Conservation (phyloP, 2,329 filamentous ascomycete genomes). For the Thelonectria discophora region DNA sequence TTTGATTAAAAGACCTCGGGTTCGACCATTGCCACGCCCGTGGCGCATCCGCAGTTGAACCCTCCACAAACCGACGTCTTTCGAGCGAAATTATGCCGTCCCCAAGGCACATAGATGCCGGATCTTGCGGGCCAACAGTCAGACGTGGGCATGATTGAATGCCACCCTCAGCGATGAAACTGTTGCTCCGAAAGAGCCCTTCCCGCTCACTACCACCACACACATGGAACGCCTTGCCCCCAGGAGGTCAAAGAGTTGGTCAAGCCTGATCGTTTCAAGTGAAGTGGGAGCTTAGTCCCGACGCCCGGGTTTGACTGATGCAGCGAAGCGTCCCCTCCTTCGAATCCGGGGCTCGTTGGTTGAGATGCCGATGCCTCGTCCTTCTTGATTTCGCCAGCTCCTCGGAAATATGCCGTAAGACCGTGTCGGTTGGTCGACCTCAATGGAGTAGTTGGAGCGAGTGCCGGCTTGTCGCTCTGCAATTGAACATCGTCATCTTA, state of each 20-base stretch:
- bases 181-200: not conserved
- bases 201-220: not conserved
- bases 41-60: not conserved
- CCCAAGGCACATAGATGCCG: not conserved
- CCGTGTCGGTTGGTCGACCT: not conserved
- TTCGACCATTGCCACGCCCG: not conserved
- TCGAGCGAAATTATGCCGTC: not conserved
- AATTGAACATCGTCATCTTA: not conserved
- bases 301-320: not conserved
- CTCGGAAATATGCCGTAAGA: not conserved
- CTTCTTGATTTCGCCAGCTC: not conserved
- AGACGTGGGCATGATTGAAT: not conserved
- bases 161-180: not conserved
- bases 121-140: not conserved
- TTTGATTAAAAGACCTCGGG: not conserved
- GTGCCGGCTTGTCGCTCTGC: not conserved
- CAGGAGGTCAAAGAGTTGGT: not conserved
- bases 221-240: not conserved
- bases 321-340: not conserved
- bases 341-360: not conserved
- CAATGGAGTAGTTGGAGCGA: not conserved
- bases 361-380: not conserved
- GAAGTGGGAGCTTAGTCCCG: not conserved
- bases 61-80: not conserved
- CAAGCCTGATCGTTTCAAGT: not conserved